A percentile compares a stretch with the other conserved stretches of the same genome.
phyloP scores from a whole-genome alignment of 2,329 filamentous ascomycete species.

The Cadophora malorum region DNA sequence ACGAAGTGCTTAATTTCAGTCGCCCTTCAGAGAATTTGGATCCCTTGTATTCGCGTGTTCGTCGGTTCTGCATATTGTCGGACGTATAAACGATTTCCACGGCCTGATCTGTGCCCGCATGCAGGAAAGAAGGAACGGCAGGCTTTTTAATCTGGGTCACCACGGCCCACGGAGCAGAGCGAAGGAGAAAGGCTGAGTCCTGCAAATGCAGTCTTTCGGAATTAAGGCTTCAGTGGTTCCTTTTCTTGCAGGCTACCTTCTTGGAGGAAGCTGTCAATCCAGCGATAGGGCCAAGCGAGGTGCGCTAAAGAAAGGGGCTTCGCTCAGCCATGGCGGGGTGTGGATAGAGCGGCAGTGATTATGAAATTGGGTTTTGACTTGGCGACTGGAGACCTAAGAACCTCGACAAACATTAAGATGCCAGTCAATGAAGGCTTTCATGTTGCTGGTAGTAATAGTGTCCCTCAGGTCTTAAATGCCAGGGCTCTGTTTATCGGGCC shows the following conservation, averaged over 20 bases:
- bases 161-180: not conserved
- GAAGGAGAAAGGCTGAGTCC: constrained; percentile 10
- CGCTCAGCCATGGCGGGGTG: constrained; percentile 1
- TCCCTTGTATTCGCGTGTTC: constrained; percentile 17
- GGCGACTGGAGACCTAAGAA: no score
- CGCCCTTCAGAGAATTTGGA: constrained; percentile 29
- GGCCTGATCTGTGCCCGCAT: not conserved
- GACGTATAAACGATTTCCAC: constrained; percentile 18
- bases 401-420: no score
- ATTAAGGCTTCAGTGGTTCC: constrained; percentile 15
- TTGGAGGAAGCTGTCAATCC: not conserved
- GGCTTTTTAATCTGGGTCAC: constrained; percentile 8
- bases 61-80: constrained; percentile 24
- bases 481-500: no score
- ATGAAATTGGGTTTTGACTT: not conserved
- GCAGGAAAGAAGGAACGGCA: not conserved
- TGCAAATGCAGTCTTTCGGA: constrained; percentile 13
- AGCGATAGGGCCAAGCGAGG: not conserved
- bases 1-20: constrained; percentile 48
- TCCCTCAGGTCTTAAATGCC: no score
- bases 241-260: not conserved
- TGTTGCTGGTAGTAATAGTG: no score
- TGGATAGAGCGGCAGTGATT: not conserved
- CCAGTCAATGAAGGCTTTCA: no score
- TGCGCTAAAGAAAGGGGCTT: constrained; percentile 1